Base-by-base conservation (phyloP, 73 alveolate genomes). In the Uronychia binucleata region DNA sequence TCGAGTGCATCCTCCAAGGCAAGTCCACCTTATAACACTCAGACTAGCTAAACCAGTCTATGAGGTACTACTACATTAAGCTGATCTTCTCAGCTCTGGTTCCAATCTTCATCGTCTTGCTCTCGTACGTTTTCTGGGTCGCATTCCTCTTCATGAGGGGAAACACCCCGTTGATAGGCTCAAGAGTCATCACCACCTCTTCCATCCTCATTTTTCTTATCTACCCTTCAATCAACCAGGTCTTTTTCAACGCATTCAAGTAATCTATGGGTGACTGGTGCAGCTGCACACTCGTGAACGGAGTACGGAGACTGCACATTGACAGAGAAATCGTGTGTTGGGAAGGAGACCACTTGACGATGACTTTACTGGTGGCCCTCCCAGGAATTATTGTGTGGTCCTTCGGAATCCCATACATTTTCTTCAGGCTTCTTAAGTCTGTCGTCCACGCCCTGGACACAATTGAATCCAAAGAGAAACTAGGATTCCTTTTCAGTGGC, bases 341-440 rank as follows among this genome's bases (percentile, higher is more conserved):
- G 5, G 67, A 46, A 46, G 67, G 67, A 46, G 67, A 46, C 19
- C 67, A 46, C 19, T 19, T 46, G 19, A 11, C 67, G 5, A 11
- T 46, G 67, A 46, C 67, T 11, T 46, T 46, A 11, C n/a, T 19
- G 19, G 67, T 46, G 19, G 67, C 67, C 19, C n/a, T 46, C 19
- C 67, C 67, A 46, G 67, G 67, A 46, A 46, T 46, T 46, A 46
- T 46, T 46, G 67, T 46, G 67, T 46, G 67, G 67, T 11, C 67
- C 5, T 46, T 46, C 67, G 67, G 67, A 46, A 46, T 46, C 19
- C 67, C 67, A 11, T 19, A 11, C n/a, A 46, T 46, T 5, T 46
- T 46, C 19, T 46, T 11, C 19, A 46, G 67, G 67, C 67, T 46
- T 46, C 19, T 46, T 5, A 46, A 46, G 19, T 11, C 5, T 46